A percentile compares a stretch with the other conserved stretches of the same genome.
These are phyloP conservation scores for Debaryomycetaceae sp. DNA, from an alignment of 1,139 yeast genomes.

Conservation along the genomic window DNA sequence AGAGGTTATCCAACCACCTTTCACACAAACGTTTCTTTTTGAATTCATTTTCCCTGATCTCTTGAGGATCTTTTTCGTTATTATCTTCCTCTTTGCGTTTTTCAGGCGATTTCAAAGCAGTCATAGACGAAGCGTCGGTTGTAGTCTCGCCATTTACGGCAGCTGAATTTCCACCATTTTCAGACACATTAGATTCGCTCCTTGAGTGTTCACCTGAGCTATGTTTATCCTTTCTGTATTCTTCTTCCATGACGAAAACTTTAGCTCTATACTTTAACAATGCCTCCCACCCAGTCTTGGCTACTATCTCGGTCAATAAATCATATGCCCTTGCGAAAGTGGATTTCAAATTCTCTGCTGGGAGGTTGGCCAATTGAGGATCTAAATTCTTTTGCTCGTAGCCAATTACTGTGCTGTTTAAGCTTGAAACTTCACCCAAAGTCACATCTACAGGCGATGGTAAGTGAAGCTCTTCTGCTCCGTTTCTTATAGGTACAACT, in stretches of 20 bases:
- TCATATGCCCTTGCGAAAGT: conserved; percentile 81
- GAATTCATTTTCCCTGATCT: conserved; percentile 40
- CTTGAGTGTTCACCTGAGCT: conserved; percentile 13
- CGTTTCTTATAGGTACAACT: conserved; percentile 55
- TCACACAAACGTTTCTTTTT: conserved; percentile 84
- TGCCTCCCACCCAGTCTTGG: conserved; percentile 86
- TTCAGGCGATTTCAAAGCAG: conserved; percentile 38
- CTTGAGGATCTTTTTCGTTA: conserved; percentile 9
- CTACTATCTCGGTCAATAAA: conserved; percentile 68
- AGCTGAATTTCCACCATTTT: not conserved
- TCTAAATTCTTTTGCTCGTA: conserved; percentile 58
- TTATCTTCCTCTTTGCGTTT: conserved; percentile 12
- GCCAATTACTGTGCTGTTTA: conserved; percentile 50
- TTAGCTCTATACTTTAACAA: conserved; percentile 73
- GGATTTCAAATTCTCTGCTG: conserved; percentile 72
- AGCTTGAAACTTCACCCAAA: conserved; percentile 57
- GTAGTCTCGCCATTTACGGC: conserved; percentile 11
- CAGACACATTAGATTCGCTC: conserved; percentile 13
- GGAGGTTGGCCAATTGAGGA: conserved; percentile 65
- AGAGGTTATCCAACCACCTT: conserved; percentile 89
- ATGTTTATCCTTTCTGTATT: conserved; percentile 54
- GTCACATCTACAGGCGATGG: conserved; percentile 82
- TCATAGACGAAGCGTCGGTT: conserved; percentile 31
- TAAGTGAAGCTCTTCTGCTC: conserved; percentile 57
- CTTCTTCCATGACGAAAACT: conserved; percentile 95